Conservation (phyloP, 2,329 filamentous ascomycete species). For the Diaporthe sp. region DNA sequence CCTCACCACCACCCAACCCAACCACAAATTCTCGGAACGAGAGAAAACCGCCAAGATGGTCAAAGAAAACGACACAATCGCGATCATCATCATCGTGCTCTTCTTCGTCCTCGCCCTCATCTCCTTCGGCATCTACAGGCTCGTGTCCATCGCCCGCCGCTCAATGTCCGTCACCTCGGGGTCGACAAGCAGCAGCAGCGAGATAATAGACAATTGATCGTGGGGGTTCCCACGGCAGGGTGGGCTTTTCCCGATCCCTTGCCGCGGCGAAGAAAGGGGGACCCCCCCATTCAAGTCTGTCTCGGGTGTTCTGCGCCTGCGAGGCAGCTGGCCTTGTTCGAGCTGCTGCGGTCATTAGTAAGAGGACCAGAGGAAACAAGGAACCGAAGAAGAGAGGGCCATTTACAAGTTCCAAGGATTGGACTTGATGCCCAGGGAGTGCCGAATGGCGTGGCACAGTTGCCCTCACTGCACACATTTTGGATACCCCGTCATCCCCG, state of each 20-base stretch:
- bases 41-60: slow-evolving; percentile 59
- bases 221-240: neutral
- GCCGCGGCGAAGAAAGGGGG: no score
- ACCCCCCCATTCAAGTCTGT: neutral
- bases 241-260: neutral
- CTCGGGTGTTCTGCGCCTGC: neutral
- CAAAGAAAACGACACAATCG: slow-evolving; percentile 76
- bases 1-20: neutral
- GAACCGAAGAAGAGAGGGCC: neutral
- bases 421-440: no score
- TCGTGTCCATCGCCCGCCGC: slow-evolving; percentile 65
- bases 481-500: neutral
- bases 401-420: no score
- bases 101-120: slow-evolving; percentile 73
- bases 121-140: slow-evolving; percentile 73
- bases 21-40: neutral
- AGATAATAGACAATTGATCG: slow-evolving; percentile 32
- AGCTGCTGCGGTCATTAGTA: neutral
- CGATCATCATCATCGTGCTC: slow-evolving; percentile 76
- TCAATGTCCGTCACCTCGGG: slow-evolving; percentile 55
- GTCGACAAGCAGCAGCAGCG: slow-evolving; percentile 36
- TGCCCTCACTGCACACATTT: neutral
- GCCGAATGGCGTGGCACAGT: no score
- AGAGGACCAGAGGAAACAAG: no score
- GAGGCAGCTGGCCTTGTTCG: no score